Conservation (phyloP, 306 rosid genomes). For the Astragalus glycyphyllos region DNA sequence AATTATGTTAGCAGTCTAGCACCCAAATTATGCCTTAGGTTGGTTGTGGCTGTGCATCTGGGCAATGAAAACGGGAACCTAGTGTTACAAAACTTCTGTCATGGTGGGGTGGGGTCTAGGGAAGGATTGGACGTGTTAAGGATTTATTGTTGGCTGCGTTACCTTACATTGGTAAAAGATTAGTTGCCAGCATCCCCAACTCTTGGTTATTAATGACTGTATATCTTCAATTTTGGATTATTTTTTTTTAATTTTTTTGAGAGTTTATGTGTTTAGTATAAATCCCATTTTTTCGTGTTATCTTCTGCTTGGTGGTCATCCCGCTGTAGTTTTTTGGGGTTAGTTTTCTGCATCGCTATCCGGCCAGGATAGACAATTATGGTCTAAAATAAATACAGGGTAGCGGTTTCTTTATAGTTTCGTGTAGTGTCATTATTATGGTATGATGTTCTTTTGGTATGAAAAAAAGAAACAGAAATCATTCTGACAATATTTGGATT, state of each 20-base stretch:
- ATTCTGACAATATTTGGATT: constrained; percentile 13
- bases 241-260: background rate
- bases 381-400: background rate
- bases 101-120: background rate
- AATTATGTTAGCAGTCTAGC: background rate
- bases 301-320: constrained; percentile 6
- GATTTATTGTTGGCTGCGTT: background rate
- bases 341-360: background rate
- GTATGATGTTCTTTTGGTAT: constrained; percentile 5
- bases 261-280: background rate
- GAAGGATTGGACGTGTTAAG: background rate
- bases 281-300: background rate
- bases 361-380: background rate
- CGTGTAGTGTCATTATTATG: constrained; percentile 2
- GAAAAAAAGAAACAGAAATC: constrained; percentile 9
- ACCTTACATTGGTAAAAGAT: background rate
- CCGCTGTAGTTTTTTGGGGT: background rate
- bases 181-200: background rate
- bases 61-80: background rate
- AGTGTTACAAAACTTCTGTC: background rate
- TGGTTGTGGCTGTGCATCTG: background rate
- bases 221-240: constrained; percentile 1
- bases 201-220: background rate
- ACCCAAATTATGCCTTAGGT: constrained; percentile 5
- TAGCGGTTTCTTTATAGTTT: constrained; percentile 1